These are phyloP conservation scores for Apiospora rasikravindrae DNA, from an alignment of 2,329 filamentous ascomycete species.

Conservation along the genomic window DNA sequence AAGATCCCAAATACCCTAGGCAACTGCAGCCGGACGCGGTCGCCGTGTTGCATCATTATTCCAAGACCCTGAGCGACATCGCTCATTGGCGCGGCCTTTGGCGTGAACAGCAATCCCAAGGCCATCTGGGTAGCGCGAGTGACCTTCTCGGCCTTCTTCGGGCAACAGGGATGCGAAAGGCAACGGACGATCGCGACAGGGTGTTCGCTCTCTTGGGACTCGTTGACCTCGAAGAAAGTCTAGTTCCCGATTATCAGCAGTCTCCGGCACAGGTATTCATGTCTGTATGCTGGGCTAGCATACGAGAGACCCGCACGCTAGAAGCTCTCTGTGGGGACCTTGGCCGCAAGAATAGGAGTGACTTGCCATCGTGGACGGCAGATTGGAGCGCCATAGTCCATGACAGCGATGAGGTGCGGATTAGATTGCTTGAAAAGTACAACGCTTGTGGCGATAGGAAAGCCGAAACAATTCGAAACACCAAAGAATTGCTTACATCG, in stretches of 20 bases:
- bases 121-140: no score
- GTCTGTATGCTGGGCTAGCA: not conserved
- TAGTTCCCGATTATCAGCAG: not conserved
- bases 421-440: not conserved
- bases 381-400: conserved; percentile 12
- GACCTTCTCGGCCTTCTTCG: not conserved
- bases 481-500: no score
- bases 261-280: not conserved
- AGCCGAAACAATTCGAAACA: no score
- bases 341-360: conserved; percentile 3
- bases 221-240: not conserved
- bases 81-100: not conserved
- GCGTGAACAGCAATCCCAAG: not conserved
- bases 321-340: not conserved
- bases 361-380: conserved; percentile 11
- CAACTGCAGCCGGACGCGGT: not conserved
- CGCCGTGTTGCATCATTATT: not conserved
- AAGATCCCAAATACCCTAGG: not conserved
- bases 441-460: not conserved
- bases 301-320: not conserved
- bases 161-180: not conserved
- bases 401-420: not conserved
- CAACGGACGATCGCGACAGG: conserved; percentile 10
- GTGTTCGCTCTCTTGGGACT: conserved; percentile 10
- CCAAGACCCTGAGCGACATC: not conserved